These are phyloP conservation scores for Euphorbia celastroides DNA, from an alignment of 441 rosid genomes.

Conservation along the genomic window DNA sequence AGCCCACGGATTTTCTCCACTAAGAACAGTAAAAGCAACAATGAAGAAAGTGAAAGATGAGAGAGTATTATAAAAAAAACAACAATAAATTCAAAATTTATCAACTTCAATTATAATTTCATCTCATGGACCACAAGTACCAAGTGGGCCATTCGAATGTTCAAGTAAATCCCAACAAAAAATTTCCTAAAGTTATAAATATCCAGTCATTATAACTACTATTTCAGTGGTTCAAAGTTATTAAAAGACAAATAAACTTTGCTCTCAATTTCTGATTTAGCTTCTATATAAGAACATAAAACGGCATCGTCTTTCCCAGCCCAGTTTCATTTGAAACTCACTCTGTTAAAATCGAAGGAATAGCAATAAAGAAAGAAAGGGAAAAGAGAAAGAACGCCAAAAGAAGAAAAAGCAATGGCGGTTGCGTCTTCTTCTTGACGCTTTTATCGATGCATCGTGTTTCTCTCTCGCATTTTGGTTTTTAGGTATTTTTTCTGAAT, in stretches of 20 bases:
- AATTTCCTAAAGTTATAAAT: too few species aligned
- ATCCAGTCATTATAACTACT: too few species aligned
- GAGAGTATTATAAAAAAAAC: not conserved
- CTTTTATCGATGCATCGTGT: slow-evolving; percentile 17
- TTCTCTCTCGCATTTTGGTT: slow-evolving; percentile 14
- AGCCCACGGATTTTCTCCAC: not conserved
- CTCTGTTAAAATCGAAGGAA: slow-evolving; percentile 16
- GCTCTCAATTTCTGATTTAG: too few species aligned
- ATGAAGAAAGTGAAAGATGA: not conserved
- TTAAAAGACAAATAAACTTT: too few species aligned
- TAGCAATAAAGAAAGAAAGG: not conserved
- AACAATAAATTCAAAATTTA: not conserved
- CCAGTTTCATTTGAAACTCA: not conserved
- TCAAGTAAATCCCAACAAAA: too few species aligned
- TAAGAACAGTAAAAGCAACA: not conserved
- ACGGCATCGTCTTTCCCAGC: too few species aligned
- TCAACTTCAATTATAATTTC: not conserved
- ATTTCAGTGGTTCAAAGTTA: too few species aligned
- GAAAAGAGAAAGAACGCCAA: not conserved
- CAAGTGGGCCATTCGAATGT: not conserved
- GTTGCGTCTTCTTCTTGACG: not conserved
- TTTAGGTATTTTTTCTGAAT: slow-evolving; percentile 15
- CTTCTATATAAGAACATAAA: too few species aligned
- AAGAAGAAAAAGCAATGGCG: not conserved
- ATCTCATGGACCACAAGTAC: not conserved